phyloP scores from a whole-genome alignment of 352 stramenopile genomes.

The Blastocystis sp. region DNA sequence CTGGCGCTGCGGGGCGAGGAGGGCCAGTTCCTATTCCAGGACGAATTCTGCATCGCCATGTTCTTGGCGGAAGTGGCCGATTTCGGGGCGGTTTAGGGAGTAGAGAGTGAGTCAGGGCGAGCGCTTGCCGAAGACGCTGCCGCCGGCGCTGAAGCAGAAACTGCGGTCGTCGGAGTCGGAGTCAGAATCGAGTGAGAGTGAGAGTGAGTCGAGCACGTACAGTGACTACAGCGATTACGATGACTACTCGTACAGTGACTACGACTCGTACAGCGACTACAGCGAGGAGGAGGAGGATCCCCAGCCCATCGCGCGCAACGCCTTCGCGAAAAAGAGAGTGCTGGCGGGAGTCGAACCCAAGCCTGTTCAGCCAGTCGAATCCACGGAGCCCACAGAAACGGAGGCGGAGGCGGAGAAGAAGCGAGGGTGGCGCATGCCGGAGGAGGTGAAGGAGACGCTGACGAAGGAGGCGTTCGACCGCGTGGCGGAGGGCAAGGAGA shows the following conservation, averaged over 20 bases:
- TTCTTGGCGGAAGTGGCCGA: not conserved
- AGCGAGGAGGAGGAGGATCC: not conserved
- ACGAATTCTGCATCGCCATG: constrained; percentile 27
- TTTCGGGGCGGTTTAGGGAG: not conserved
- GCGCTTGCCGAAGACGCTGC: constrained; percentile 6
- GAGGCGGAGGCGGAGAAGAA: not conserved
- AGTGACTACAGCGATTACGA: constrained; percentile 43
- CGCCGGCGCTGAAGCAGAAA: not conserved
- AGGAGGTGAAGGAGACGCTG: not conserved
- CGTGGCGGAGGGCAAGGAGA: not conserved
- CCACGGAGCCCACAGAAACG: not conserved
- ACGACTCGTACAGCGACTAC: constrained; percentile 39
- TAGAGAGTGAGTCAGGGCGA: constrained; percentile 25
- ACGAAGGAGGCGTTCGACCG: constrained; percentile 19
- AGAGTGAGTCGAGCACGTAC: constrained; percentile 38
- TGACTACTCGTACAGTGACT: not conserved
- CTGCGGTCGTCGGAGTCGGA: not conserved
- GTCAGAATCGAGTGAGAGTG: not conserved
- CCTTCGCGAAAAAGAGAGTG: not conserved
- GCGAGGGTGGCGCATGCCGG: constrained; percentile 10
- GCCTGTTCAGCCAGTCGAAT: not conserved
- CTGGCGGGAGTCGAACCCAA: not conserved
- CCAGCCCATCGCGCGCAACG: not conserved
- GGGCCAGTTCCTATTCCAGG: not conserved
- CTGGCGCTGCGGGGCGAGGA: constrained; percentile 3